These are phyloP conservation scores for Centaurea solstitialis DNA, from an alignment of 129 eudicot species.

Conservation along the genomic window DNA sequence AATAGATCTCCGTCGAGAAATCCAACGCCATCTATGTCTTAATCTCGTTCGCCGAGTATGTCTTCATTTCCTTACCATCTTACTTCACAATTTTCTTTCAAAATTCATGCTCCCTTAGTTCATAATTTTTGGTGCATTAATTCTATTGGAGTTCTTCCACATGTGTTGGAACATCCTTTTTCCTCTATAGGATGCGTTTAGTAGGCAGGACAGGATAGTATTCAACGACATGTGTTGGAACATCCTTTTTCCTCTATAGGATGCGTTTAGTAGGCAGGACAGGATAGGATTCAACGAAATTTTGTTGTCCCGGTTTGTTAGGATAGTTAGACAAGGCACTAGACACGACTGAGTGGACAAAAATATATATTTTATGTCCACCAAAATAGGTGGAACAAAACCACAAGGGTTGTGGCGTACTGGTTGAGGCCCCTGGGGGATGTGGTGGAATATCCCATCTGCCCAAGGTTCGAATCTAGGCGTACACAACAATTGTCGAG, in stretches of 20 bases:
- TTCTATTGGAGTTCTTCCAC: background rate
- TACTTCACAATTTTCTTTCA: background rate
- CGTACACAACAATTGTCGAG: too few relatives aligned
- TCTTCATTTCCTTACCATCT: background rate
- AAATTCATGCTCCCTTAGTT: background rate
- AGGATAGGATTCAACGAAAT: background rate
- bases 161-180: background rate
- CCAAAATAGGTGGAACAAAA: background rate
- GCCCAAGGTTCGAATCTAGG: too few relatives aligned
- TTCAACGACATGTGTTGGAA: too few relatives aligned
- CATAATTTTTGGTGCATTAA: background rate
- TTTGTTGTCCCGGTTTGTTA: background rate
- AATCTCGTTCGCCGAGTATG: slow-evolving; percentile 96
- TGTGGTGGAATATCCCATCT: too few relatives aligned
- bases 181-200: background rate
- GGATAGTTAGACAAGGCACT: background rate
- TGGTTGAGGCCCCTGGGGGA: too few relatives aligned
- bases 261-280: background rate
- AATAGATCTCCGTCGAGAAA: slow-evolving; percentile 81
- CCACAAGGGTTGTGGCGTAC: too few relatives aligned
- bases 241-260: too few relatives aligned
- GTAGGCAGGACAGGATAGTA: background rate
- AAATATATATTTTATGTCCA: background rate
- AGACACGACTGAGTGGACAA: background rate
- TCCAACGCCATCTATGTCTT: slow-evolving; percentile 89